phyloP scores from a whole-genome alignment of 2,329 filamentous ascomycete species.

The Diaporthe caulivora region DNA sequence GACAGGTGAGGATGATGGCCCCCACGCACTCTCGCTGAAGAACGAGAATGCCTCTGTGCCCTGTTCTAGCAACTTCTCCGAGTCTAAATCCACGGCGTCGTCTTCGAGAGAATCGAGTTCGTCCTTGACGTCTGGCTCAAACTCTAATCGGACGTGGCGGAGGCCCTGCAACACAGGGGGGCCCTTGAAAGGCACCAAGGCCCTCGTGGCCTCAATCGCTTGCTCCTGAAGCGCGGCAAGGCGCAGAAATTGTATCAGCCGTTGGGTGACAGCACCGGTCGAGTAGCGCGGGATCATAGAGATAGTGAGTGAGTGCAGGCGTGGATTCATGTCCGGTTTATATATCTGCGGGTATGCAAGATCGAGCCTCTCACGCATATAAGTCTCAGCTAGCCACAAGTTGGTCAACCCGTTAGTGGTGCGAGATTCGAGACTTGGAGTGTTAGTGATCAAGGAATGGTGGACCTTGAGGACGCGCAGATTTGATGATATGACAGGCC shows the following conservation, averaged over 20 bases:
- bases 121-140: conserved; percentile 58
- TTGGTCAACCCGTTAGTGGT: conserved; percentile 52
- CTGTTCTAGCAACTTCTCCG: conserved; percentile 56
- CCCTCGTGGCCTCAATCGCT: conserved; percentile 51
- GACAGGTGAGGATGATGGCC: conserved; percentile 37
- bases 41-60: conserved; percentile 59
- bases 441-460: conserved; percentile 70
- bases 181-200: conserved; percentile 48
- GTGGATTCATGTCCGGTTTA: conserved; percentile 68
- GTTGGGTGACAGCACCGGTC: conserved; percentile 61
- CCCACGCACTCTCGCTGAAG: conserved; percentile 53
- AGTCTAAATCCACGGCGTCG: conserved; percentile 52
- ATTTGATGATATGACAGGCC: conserved; percentile 66
- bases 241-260: conserved; percentile 61
- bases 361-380: conserved; percentile 57
- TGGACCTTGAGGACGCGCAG: conserved; percentile 67
- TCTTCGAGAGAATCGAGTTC: conserved; percentile 48
- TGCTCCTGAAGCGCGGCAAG: conserved; percentile 63
- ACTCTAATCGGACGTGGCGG: conserved; percentile 66
- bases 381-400: conserved; percentile 59
- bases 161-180: conserved; percentile 63
- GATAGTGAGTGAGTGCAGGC: conserved; percentile 65
- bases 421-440: conserved; percentile 58
- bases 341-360: conserved; percentile 62
- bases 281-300: conserved; percentile 68